Base-by-base conservation (phyloP, 306 rosid genomes). In the Prunus armeniaca region DNA sequence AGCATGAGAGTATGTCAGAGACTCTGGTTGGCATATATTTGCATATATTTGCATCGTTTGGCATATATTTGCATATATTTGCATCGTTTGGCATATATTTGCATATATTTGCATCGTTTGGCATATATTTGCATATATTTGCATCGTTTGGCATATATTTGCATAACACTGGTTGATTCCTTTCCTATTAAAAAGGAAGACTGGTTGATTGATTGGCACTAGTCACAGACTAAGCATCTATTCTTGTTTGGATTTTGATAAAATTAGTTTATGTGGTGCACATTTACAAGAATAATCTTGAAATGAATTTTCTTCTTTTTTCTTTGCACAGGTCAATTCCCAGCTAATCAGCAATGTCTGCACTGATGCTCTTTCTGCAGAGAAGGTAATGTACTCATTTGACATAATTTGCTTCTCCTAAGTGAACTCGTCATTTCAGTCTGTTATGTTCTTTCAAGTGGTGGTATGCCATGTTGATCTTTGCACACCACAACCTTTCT, bases 291-390 rank as follows among this genome's bases (percentile, higher is more conserved):
- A 76, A 34, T 41, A 68, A 24, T 34, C 65, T 55, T n/a, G n/a
- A 69, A 30, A 13, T 65, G 12, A 58, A 62, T 72, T 67, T 54
- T 52, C 43, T 74, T 24, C 30, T 65, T 20, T 30, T 9, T 34
- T 8, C 70, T 72, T n/a, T 75, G 13, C 47, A 69, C 83, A 95
- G 99, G 99, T 95, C 73, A 95, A 95, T 88, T 95, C 99, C 76
- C 99, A 95, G 83, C 97, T 95, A 78, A 92, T 95, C 82, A 95
- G 99, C 83, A 95, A 95, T 83, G 91, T 95, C 77, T 93, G 98
- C 83, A 93, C 87, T 49, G 98, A 93, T 82, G 98, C 98, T 74
- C 98, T 95, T 62, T 95, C 99, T 14, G 99, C 99, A 1, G 98
- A 95, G 88, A 95, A 95, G 99, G 98, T 95, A 83, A 66, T 32